phyloP scores from a whole-genome alignment of 176 grass and related monocot genomes.

The Dendrocalamus sinicus region DNA sequence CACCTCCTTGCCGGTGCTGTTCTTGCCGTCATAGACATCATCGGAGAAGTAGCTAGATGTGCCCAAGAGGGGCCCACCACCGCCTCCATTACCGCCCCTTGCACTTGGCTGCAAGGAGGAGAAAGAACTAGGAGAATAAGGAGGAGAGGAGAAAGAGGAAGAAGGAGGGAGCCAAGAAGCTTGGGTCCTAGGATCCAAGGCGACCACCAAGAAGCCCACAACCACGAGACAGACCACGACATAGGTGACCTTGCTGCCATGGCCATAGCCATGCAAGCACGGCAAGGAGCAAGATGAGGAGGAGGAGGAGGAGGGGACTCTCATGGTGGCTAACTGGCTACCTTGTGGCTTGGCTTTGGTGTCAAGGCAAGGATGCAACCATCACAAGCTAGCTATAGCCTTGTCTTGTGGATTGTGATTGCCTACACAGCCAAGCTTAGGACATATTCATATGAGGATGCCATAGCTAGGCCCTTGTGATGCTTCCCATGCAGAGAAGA shows the following conservation, averaged over 20 bases:
- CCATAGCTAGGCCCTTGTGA: neutral
- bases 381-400: neutral
- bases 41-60: slow-evolving; percentile 23
- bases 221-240: slow-evolving; percentile 38
- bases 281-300: slow-evolving; percentile 10
- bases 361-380: slow-evolving; percentile 35
- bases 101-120: slow-evolving; percentile 28
- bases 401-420: neutral
- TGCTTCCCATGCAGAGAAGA: slow-evolving; percentile 49
- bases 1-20: slow-evolving; percentile 36
- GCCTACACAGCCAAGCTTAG: slow-evolving; percentile 29
- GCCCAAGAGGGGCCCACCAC: slow-evolving; percentile 41
- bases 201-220: slow-evolving; percentile 34
- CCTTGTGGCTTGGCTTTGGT: neutral
- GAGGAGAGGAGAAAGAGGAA: slow-evolving; percentile 32
- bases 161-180: slow-evolving; percentile 50
- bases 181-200: slow-evolving; percentile 43
- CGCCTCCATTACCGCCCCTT: slow-evolving; percentile 14
- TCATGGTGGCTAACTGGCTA: slow-evolving; percentile 39
- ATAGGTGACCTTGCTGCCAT: slow-evolving; percentile 26
- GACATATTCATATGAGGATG: neutral
- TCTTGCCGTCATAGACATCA: slow-evolving; percentile 28
- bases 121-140: neutral
- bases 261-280: slow-evolving; percentile 44
- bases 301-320: neutral